Conservation (phyloP, 371 early-diverging fungal species). For the Rhizopus stolonifer region DNA sequence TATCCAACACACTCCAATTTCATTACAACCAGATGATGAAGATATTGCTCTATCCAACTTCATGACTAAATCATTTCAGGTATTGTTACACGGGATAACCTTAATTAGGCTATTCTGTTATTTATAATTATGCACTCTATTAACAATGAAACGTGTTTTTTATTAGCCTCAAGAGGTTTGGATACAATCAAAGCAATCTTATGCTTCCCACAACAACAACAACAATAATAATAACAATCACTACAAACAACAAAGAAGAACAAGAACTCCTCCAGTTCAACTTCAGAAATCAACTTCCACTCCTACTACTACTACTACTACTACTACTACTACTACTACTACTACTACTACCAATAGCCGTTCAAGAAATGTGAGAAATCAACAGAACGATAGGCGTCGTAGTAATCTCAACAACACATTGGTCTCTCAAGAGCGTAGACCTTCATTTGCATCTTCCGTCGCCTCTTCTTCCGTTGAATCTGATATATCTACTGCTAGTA, state of each 20-base stretch:
- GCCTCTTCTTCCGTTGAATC: slow-evolving; percentile 34
- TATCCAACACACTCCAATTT: neutral
- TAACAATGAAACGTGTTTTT: slow-evolving; percentile 14
- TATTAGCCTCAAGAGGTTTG: slow-evolving; percentile 11
- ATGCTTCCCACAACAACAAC: slow-evolving; percentile 12
- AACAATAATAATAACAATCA: slow-evolving; percentile 9
- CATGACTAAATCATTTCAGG: slow-evolving; percentile 15
- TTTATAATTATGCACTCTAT: slow-evolving; percentile 19
- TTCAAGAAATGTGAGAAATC: too few relatives aligned
- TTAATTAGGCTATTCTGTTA: slow-evolving; percentile 24
- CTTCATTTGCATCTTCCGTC: slow-evolving; percentile 29
- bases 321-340: slow-evolving; percentile 18
- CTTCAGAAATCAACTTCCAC: slow-evolving; percentile 37
- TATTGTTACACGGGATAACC: slow-evolving; percentile 18
- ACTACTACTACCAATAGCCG: neutral
- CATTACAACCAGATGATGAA: slow-evolving; percentile 17
- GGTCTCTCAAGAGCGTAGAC: slow-evolving; percentile 15
- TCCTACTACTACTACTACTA: slow-evolving; percentile 11
- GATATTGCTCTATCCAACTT: slow-evolving; percentile 27
- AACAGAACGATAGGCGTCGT: slow-evolving; percentile 6
- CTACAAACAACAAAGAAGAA: slow-evolving; percentile 17
- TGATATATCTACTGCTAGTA: slow-evolving; percentile 28
- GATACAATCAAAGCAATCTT: slow-evolving; percentile 4
- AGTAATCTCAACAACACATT: slow-evolving; percentile 7
- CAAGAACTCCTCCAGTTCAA: slow-evolving; percentile 19